Conservation (phyloP, 163 green algal genomes). For the Prototheca cutis region DNA sequence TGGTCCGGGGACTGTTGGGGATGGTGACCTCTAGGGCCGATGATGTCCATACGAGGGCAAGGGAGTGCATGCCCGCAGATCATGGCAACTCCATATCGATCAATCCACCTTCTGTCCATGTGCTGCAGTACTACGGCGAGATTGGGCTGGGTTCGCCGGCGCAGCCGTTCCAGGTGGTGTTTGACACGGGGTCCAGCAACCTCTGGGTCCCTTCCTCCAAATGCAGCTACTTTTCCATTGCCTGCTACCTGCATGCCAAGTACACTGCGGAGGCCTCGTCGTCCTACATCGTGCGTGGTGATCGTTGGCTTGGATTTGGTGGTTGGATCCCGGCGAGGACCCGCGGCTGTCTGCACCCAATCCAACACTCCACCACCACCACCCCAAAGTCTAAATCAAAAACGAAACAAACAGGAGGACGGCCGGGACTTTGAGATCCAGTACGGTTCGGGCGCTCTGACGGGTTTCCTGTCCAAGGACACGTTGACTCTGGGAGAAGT, state of each 20-base stretch:
- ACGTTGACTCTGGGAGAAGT: constrained; percentile 63
- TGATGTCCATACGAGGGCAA: no score
- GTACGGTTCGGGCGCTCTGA: constrained; percentile 87
- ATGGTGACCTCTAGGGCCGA: no score
- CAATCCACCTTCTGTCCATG: no score
- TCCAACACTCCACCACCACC: no score
- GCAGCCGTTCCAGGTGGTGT: constrained; percentile 88
- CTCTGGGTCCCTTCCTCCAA: constrained; percentile 83
- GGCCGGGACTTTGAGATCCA: constrained; percentile 88
- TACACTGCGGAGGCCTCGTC: constrained; percentile 64
- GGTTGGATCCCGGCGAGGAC: no score
- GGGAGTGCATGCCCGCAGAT: no score
- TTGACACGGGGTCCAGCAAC: constrained; percentile 90
- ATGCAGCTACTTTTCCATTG: constrained; percentile 66
- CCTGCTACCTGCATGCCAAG: constrained; percentile 85
- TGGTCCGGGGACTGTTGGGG: no score
- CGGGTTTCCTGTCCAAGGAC: constrained; percentile 82
- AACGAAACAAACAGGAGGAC: constrained; percentile 67
- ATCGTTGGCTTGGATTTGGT: background rate
- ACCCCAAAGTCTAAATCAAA: no score
- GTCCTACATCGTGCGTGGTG: constrained; percentile 46
- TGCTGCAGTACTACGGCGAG: constrained; percentile 87
- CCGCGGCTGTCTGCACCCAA: no score
- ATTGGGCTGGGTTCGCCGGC: constrained; percentile 77
- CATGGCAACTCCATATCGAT: no score